These are phyloP conservation scores for Dryas octopetala DNA, from an alignment of 306 rosid species.

Conservation along the genomic window DNA sequence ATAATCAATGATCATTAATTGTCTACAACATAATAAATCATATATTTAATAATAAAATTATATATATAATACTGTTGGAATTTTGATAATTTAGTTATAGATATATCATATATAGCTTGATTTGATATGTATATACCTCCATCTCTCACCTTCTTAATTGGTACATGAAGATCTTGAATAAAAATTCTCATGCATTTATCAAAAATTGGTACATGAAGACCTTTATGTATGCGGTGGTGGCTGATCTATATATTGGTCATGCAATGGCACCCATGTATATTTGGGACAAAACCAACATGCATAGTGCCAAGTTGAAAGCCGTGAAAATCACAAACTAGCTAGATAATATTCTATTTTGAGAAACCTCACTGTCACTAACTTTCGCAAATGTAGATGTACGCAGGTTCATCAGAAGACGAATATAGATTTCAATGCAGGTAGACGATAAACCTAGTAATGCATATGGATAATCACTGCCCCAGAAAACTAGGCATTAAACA, in stretches of 20 bases:
- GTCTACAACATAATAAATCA: no score
- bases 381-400: not conserved
- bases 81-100: no score
- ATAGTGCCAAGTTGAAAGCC: not conserved
- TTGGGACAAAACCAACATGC: not conserved
- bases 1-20: no score
- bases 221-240: not conserved
- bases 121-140: no score
- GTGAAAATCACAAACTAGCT: not conserved
- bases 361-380: not conserved
- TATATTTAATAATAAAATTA: no score
- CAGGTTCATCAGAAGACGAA: not conserved
- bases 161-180: no score
- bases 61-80: no score
- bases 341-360: not conserved
- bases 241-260: not conserved
- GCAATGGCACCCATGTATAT: not conserved
- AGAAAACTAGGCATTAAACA: not conserved
- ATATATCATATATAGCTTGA: no score
- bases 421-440: conserved; percentile 6
- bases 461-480: not conserved
- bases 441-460: not conserved
- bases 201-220: not conserved
- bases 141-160: no score
- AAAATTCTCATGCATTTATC: no score